phyloP scores from a whole-genome alignment of 805 yeast species.

The Maudiozyma bulderi region DNA sequence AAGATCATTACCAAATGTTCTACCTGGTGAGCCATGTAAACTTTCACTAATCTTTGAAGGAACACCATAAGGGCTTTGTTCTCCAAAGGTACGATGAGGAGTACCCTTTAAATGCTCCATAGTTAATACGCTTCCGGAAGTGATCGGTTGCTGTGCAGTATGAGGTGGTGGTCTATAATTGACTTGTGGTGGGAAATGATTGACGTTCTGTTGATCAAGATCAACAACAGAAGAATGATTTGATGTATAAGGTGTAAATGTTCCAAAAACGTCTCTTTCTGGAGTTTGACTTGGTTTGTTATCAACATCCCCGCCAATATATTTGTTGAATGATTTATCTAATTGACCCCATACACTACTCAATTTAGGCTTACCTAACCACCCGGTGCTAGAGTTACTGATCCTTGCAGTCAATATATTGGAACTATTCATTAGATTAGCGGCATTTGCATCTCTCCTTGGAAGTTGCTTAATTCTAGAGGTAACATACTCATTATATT shows the following conservation, averaged over 20 bases:
- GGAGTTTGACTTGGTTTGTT: constrained; percentile 30
- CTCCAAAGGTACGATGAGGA: constrained; percentile 1
- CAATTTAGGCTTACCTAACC: constrained; percentile 72
- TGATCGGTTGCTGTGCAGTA: background rate
- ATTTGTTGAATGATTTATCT: constrained; percentile 67
- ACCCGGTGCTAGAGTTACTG: constrained; percentile 46
- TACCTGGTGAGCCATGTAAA: constrained; percentile 13
- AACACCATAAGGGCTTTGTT: background rate
- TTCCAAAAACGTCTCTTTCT: constrained; percentile 54
- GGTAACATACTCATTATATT: constrained; percentile 47
- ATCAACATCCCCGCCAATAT: constrained; percentile 79
- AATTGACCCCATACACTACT: constrained; percentile 85
- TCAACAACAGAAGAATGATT: constrained; percentile 41
- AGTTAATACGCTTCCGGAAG: background rate
- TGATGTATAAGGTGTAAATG: constrained; percentile 61
- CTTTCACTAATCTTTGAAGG: constrained; percentile 9
- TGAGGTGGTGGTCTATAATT: background rate
- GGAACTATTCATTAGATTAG: constrained; percentile 28
- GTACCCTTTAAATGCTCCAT: background rate
- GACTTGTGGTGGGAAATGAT: constrained; percentile 12
- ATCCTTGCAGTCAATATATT: constrained; percentile 38
- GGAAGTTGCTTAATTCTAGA: constrained; percentile 32
- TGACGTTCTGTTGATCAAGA: constrained; percentile 19
- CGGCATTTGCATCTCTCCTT: constrained; percentile 29
- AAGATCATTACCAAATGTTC: background rate